Percentiles rank a stretch among this genome's conserved stretches.
Evolutionary conservation across 768 basidiomycete species (phyloP).

Genomic region (Leccinum fibrillosum): DNA sequence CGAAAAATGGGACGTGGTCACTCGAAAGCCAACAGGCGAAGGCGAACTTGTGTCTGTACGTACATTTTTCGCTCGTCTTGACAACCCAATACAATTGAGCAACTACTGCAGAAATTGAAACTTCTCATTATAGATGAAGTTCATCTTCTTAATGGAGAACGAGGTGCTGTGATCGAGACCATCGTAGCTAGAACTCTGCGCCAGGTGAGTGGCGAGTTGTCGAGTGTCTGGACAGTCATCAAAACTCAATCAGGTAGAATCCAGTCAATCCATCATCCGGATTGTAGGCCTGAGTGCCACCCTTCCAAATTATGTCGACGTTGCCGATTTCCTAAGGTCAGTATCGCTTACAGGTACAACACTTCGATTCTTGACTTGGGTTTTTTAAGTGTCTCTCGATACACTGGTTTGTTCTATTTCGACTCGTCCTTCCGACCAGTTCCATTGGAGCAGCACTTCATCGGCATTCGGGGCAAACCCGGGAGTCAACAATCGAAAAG

Average conservation of each 20-base stretch:
- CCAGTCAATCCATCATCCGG: constrained; percentile 91
- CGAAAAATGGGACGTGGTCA: constrained; percentile 99
- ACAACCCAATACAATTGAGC: not conserved
- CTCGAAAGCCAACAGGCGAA: constrained; percentile 93
- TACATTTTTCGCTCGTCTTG: constrained; percentile 1
- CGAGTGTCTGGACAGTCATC: not conserved
- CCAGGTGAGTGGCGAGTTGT: constrained; percentile 49
- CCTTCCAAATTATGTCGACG: constrained; percentile 94
- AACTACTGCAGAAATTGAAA: constrained; percentile 67
- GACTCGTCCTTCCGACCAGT: constrained; percentile 97
- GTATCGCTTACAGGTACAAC: constrained; percentile 8
- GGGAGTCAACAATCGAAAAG: constrained; percentile 68
- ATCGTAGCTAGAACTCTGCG: constrained; percentile 95
- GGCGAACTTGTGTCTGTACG: constrained; percentile 91
- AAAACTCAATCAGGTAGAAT: constrained; percentile 69
- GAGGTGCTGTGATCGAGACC: constrained; percentile 96
- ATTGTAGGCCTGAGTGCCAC: constrained; percentile 97
- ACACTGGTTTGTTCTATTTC: constrained; percentile 92
- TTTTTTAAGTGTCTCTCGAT: constrained; percentile 69
- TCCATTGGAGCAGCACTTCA: constrained; percentile 95
- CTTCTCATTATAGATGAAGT: constrained; percentile 97
- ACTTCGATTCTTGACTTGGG: not conserved
- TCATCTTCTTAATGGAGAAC: constrained; percentile 94
- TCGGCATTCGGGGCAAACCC: constrained; percentile 89
- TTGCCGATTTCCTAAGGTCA: constrained; percentile 90